Base-by-base conservation (phyloP, 176 grass and related monocot species). In the Guadua angustifolia region DNA sequence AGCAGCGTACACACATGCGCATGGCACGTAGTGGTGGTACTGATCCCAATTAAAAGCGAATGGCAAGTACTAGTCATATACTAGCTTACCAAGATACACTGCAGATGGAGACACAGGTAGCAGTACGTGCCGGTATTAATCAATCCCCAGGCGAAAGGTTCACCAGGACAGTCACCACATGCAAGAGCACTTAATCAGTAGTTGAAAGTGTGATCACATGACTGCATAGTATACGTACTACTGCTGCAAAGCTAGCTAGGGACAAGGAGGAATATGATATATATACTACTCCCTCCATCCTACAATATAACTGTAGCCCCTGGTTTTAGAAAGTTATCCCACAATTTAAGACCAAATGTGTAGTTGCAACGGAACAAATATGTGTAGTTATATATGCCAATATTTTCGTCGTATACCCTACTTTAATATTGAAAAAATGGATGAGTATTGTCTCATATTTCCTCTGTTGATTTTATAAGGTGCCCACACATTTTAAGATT, bases 31-130 rank as follows among this genome's bases (percentile, higher is more conserved):
- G 9, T 5, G 22, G 15, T 68, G 15, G 21, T 44, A 72, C 44
- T 77, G 64, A 69, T 76, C 79, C 66, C 38, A 55, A 19, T 17
- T 12, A 75, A 44, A 19, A 44, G 24, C 25, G 15, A 56, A 53
- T 36, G 24, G 43, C 44, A 36, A 12, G 60, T 38, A 19, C 5
- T 47, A 47, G 33, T 26, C 0, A 12, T 16, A 12, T 16, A 12
- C 15, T 13, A 47, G 40, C 89, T 93, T 86, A 99, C 97, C 97
- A 68, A 99, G 94, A 90, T 99, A 99, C 89, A 99, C 97, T 99
- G 95, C 85, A 86, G 33, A 24, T 38, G 47, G 8, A 38, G 61
- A 51, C 43, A 76, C 18, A 14, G 78, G 24, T 40, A 13, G 50
- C 17, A 61, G 73, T 25, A 74, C 77, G 44, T n/a, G 65, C 56